Evolutionary conservation across 192 early-diverging fungal species (phyloP).

Genomic region (Coemansia reversa): DNA sequence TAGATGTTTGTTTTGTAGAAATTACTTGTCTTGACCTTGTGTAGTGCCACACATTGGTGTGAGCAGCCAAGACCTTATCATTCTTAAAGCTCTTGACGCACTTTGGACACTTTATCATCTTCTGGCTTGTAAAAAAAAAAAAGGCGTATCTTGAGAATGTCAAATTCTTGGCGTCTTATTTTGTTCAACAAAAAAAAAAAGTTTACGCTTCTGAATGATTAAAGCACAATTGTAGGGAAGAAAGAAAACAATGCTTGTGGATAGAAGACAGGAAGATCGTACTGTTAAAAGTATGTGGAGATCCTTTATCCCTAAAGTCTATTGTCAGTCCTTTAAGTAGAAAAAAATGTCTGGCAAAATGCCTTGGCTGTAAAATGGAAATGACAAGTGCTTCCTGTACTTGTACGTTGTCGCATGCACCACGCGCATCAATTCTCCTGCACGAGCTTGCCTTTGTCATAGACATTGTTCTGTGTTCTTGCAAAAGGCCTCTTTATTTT

Average conservation of each 20-base stretch:
- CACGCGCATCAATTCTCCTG: not conserved
- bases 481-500: not conserved
- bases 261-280: not conserved
- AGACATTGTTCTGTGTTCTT: not conserved
- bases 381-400: not conserved
- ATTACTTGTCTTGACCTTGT: constrained; percentile 6
- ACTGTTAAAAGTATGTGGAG: not conserved
- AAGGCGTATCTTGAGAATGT: not conserved
- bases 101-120: constrained; percentile 41
- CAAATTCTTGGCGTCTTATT: not conserved
- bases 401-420: not conserved
- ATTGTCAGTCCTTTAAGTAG: not conserved
- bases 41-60: constrained; percentile 54
- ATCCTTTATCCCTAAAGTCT: not conserved
- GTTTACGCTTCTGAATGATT: not conserved
- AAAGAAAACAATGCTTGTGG: not conserved
- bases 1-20: not conserved
- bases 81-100: constrained; percentile 41
- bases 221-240: not conserved
- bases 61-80: constrained; percentile 20
- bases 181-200: too few species aligned
- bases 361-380: not conserved
- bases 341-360: not conserved
- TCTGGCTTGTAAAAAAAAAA: not conserved
- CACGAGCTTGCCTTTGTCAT: not conserved